Conservation (phyloP, 78 protist genomes). For the Planoprotostelium fungivorum region DNA sequence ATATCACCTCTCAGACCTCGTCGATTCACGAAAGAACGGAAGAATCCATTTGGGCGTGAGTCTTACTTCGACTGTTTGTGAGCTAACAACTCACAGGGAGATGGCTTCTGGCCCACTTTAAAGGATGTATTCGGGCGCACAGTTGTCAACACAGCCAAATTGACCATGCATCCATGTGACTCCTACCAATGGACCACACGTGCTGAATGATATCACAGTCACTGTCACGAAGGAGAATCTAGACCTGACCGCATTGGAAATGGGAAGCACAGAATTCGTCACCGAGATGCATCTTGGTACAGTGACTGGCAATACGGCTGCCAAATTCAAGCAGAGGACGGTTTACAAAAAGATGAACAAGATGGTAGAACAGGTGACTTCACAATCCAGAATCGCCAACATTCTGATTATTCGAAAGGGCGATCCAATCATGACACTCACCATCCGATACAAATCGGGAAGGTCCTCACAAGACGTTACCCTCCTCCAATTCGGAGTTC, state of each 20-base stretch:
- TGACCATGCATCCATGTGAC: background rate
- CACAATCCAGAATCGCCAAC: background rate
- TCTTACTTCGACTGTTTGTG: background rate
- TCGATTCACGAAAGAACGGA: background rate
- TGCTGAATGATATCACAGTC: background rate
- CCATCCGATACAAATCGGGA: slow-evolving; percentile 32
- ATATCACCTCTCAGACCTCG: background rate
- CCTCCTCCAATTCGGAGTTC: no score
- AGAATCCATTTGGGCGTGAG: background rate
- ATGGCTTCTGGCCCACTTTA: background rate
- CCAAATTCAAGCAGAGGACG: background rate
- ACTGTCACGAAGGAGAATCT: background rate
- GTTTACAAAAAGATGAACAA: background rate
- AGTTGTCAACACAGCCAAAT: background rate
- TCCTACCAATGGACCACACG: background rate
- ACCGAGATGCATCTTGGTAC: background rate
- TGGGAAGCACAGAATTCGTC: background rate
- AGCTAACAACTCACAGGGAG: background rate
- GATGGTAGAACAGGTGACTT: background rate
- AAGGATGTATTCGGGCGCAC: background rate
- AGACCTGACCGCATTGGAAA: background rate
- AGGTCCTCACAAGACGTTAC: no score
- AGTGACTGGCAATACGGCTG: background rate
- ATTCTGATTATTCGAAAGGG: background rate
- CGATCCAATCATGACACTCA: background rate